Evolutionary conservation across 768 basidiomycete genomes (phyloP).

Genomic region (Pleurotus giganteus): DNA sequence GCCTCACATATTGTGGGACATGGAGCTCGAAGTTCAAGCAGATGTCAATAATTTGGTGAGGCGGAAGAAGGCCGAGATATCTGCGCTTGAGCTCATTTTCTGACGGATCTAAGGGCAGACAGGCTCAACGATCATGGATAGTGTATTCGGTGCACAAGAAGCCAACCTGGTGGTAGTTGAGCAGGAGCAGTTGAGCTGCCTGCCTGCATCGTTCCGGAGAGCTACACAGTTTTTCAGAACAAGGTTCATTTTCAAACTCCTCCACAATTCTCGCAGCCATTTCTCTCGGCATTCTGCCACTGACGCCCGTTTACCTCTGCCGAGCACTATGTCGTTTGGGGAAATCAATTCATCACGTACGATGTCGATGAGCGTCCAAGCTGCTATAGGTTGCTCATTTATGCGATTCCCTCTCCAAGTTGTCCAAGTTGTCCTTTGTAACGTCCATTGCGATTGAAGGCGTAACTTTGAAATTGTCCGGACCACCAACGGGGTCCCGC

Average conservation of each 20-base stretch:
- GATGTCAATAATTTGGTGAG: conserved; percentile 75
- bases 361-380: too few relatives aligned
- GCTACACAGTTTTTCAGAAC: conserved; percentile 73
- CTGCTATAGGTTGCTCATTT: too few relatives aligned
- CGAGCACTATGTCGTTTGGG: not conserved
- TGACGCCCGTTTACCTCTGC: not conserved
- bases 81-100: conserved; percentile 66
- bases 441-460: too few relatives aligned
- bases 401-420: too few relatives aligned
- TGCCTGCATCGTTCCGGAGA: conserved; percentile 61
- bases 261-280: not conserved
- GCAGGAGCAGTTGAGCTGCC: conserved; percentile 37
- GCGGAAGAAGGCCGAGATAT: conserved; percentile 67
- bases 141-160: conserved; percentile 28
- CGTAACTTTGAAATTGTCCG: too few relatives aligned
- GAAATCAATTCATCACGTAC: not conserved
- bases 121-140: conserved; percentile 22
- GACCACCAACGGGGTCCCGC: too few relatives aligned
- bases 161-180: conserved; percentile 24
- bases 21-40: conserved; percentile 71
- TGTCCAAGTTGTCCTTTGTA: too few relatives aligned
- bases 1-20: conserved; percentile 61
- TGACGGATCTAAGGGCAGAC: conserved; percentile 24
- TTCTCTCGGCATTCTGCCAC: not conserved
- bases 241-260: conserved; percentile 48